These are phyloP conservation scores for Trypanosomatidae sp. DNA, from an alignment of 208 protist species.

Conservation along the genomic window DNA sequence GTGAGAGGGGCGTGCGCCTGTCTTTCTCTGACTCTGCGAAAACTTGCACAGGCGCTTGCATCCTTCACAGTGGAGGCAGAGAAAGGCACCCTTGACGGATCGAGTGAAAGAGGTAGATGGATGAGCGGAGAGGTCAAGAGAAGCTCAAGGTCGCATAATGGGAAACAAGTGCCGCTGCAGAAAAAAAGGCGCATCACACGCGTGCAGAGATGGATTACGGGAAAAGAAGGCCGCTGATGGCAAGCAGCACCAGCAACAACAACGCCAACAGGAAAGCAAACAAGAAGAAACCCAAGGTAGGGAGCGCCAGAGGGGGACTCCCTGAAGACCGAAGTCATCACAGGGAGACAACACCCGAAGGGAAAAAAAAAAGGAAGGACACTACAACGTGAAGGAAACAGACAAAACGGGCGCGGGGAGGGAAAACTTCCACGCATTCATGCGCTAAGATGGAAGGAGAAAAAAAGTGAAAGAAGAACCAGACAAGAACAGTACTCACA, in stretches of 20 bases:
- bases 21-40: too few relatives aligned
- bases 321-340: neutral
- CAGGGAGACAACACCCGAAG: neutral
- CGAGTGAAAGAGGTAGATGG: too few relatives aligned
- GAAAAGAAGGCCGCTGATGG: too few relatives aligned
- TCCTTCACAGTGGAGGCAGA: neutral
- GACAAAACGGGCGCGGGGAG: neutral
- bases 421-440: neutral
- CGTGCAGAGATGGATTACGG: too few relatives aligned
- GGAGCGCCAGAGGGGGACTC: too few relatives aligned
- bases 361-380: neutral
- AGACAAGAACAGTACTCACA: too few relatives aligned
- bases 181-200: too few relatives aligned
- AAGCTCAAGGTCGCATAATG: too few relatives aligned
- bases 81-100: neutral
- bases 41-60: neutral
- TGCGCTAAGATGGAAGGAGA: slow-evolving; percentile 10
- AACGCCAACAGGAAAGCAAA: neutral
- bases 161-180: too few relatives aligned
- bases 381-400: neutral
- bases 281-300: neutral
- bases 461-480: slow-evolving; percentile 3
- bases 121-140: too few relatives aligned
- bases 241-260: neutral
- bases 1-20: neutral